Evolutionary conservation across 768 basidiomycete species (phyloP), one percentile per base, ranked within the genome.

Genomic region (Pisolithus microcarpus): DNA sequence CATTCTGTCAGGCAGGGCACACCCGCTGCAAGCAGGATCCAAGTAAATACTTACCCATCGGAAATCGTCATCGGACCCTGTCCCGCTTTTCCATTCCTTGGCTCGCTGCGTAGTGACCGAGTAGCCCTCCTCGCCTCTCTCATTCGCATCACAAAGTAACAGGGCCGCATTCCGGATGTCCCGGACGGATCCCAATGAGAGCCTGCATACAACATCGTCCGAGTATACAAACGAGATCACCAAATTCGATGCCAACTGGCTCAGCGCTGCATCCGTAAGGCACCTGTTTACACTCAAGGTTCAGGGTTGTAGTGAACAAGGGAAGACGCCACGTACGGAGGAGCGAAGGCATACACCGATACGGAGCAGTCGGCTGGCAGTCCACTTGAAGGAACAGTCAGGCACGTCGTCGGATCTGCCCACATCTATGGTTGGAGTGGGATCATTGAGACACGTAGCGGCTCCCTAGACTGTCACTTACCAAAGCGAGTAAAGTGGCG

Each of bases 141-240:
- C 68, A 40, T 85, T 78, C 2, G 82, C 85, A 46, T 87, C 81
- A 58, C 85, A 88, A n/a, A 92, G 69, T 87, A 87, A 90, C 56
- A 81, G 71, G 2, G 85, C 81, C 1, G 84, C 86, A 43, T 85
- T 81, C 40, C 77, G 79, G 18, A 91, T 74, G 62, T 92, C 87
- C 13, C 83, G 78, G 19, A 91, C 78, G 36, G 85, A 80, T 8
- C 88, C 88, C 2, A 91, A 70, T 1, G 87, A 89, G 2, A 92
- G 72, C 26, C 90, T 76, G 3, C 87, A 80, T 21, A 92, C 85
- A 52, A 89, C 74, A 56, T 92, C 89, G 62, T 88, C 82, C 8
- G 88, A 89, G 66, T 90, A 85, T 0, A 89, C 81, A 55, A 92
- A 84, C 5, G 87, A 89, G 8, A 80, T 77, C 52, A 91, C 80